Evolutionary conservation across 2,329 filamentous ascomycete genomes (phyloP).

Genomic region (Sporothrix curviconia): DNA sequence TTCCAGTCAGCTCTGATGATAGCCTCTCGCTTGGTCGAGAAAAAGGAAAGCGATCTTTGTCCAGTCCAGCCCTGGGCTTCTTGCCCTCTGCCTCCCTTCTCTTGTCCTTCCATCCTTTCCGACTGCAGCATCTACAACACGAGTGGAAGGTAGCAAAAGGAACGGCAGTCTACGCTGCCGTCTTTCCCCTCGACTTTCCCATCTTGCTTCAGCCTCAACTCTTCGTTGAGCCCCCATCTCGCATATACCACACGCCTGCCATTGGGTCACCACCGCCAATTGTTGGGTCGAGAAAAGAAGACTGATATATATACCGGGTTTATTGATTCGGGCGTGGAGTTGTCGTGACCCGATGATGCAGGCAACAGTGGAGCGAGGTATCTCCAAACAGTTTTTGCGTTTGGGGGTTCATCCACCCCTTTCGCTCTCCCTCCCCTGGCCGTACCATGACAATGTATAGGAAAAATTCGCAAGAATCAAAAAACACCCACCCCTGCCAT

Average conservation of each 20-base stretch:
- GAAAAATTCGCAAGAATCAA: neutral
- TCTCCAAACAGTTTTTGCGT: neutral
- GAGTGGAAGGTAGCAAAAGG: neutral
- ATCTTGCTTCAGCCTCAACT: too few species aligned
- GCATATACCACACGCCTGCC: neutral
- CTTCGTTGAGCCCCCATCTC: neutral
- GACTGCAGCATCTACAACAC: conserved; percentile 1
- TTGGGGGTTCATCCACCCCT: neutral
- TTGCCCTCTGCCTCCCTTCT: neutral
- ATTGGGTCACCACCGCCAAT: neutral
- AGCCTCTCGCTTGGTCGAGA: too few species aligned
- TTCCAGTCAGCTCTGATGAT: neutral
- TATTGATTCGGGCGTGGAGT: neutral
- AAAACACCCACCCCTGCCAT: neutral
- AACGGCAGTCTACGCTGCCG: neutral
- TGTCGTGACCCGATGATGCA: neutral
- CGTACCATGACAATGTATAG: neutral
- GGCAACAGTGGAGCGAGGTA: too few species aligned
- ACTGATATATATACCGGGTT: conserved; percentile 1
- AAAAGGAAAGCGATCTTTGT: neutral
- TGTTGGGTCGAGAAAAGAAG: neutral
- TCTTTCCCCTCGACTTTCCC: neutral
- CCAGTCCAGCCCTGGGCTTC: neutral
- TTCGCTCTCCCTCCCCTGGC: neutral
- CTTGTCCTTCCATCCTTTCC: conserved; percentile 6